Percentiles rank a stretch among this genome's conserved stretches.
Conservation (phyloP, 768 basidiomycete species). For the Suillus clintonianus region DNA sequence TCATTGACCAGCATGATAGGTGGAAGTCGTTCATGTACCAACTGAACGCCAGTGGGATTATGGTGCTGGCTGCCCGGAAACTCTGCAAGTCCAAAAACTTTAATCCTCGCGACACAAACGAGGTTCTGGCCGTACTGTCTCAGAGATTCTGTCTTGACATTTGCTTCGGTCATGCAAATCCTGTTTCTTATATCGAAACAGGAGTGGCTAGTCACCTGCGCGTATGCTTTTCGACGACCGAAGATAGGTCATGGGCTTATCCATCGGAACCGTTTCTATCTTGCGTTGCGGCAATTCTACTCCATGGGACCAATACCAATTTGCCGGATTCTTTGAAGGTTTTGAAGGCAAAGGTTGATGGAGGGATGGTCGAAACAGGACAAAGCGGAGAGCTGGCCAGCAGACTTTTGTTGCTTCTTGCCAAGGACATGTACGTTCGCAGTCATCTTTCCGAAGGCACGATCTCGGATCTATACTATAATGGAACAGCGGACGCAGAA, state of each 20-base stretch:
- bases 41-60: background rate
- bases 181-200: conserved; percentile 4
- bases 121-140: conserved; percentile 8
- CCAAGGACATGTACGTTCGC: conserved; percentile 11
- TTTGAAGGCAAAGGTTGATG: background rate
- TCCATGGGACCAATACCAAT: conserved; percentile 5
- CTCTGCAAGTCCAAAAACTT: background rate
- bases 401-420: conserved; percentile 10
- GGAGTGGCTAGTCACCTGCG: conserved; percentile 16
- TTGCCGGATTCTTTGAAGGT: background rate
- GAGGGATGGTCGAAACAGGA: conserved; percentile 6
- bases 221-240: conserved; percentile 8
- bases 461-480: background rate
- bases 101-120: background rate
- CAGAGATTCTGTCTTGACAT: conserved; percentile 11
- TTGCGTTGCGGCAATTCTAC: conserved; percentile 1
- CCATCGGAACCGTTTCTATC: conserved; percentile 21
- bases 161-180: background rate
- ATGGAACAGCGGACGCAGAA: conserved; percentile 2
- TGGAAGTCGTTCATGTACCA: background rate
- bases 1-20: background rate
- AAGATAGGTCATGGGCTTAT: conserved; percentile 12
- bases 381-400: conserved; percentile 12
- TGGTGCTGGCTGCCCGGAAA: background rate
- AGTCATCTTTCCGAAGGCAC: background rate